Conservation (phyloP, 2,329 filamentous ascomycete genomes). For the Sodiomyces alkalinus region DNA sequence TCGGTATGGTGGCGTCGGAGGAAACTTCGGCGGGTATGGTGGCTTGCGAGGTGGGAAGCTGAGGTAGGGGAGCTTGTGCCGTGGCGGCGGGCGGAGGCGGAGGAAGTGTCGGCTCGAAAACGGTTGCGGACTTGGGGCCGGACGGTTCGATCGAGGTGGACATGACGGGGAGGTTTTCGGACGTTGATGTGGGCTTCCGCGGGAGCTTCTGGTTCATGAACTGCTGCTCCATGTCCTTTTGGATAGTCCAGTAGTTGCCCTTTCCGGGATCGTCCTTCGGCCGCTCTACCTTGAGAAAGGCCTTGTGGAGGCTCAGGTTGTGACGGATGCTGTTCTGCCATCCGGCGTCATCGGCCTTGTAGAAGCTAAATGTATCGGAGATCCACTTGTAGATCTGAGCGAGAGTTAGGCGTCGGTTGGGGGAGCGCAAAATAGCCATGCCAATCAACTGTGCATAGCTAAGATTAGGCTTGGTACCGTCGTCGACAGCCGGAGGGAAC, state of each 20-base stretch:
- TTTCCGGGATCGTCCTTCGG: constrained; percentile 96
- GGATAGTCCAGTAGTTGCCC: constrained; percentile 93
- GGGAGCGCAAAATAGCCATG: constrained; percentile 87
- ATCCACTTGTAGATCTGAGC: constrained; percentile 99
- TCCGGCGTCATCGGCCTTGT: constrained; percentile 67
- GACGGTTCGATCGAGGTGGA: constrained; percentile 38
- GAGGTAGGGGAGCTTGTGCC: constrained; percentile 17
- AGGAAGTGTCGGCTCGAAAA: constrained; percentile 32
- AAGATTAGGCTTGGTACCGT: constrained; percentile 76
- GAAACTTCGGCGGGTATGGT: constrained; percentile 43
- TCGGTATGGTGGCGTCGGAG: constrained; percentile 63
- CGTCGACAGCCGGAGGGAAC: constrained; percentile 71
- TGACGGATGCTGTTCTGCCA: constrained; percentile 99
- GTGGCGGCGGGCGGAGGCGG: constrained; percentile 15
- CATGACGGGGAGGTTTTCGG: constrained; percentile 44
- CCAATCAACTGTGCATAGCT: constrained; percentile 93
- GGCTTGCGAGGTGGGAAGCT: constrained; percentile 22
- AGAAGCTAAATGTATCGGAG: constrained; percentile 84
- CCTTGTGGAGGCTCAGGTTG: constrained; percentile 93
- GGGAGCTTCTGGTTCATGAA: constrained; percentile 78
- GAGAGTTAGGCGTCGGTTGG: constrained; percentile 69
- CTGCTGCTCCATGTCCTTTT: constrained; percentile 73
- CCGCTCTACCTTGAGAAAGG: constrained; percentile 87
- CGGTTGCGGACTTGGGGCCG: constrained; percentile 21
- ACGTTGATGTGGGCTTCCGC: constrained; percentile 39